Evolutionary conservation across 2,329 filamentous ascomycete species (phyloP).

Genomic region (Knoxdaviesia capensis): DNA sequence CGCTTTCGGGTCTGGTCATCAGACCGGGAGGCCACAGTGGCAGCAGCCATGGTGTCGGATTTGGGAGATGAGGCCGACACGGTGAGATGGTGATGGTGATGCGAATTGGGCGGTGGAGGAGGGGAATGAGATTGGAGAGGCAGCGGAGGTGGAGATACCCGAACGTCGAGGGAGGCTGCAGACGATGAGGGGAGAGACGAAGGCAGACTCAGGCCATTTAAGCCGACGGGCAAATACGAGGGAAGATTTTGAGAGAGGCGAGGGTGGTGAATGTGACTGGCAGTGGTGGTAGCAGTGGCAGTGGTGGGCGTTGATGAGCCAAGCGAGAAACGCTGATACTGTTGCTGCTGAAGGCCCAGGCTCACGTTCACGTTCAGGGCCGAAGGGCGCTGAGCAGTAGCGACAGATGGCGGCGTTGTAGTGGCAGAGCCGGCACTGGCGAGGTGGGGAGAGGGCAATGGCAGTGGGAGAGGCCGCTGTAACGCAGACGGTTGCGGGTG

Average conservation of each 20-base stretch:
- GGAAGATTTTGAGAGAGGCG: constrained; percentile 36
- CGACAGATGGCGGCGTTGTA: no score
- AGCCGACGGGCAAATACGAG: constrained; percentile 18
- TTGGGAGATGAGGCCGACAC: constrained; percentile 3
- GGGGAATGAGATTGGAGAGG: constrained; percentile 7
- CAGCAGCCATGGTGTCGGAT: constrained; percentile 1
- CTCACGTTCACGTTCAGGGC: no score
- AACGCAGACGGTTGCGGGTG: no score
- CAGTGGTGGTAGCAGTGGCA: constrained; percentile 38
- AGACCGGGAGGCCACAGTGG: constrained; percentile 4
- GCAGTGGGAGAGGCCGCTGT: no score
- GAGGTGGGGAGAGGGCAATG: no score
- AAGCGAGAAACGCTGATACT: no score
- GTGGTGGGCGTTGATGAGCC: constrained; percentile 41
- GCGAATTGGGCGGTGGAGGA: constrained; percentile 5
- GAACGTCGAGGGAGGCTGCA: no score
- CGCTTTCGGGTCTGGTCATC: constrained; percentile 19
- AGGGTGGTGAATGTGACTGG: constrained; percentile 38
- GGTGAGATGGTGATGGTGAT: neutral
- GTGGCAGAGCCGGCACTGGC: no score
- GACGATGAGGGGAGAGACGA: no score
- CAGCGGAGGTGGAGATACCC: constrained; percentile 7
- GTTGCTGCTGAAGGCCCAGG: no score
- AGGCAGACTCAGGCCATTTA: no score
- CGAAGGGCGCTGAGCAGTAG: no score